phyloP scores from a whole-genome alignment of 2,329 filamentous ascomycete species.

The Fusarium luffae region DNA sequence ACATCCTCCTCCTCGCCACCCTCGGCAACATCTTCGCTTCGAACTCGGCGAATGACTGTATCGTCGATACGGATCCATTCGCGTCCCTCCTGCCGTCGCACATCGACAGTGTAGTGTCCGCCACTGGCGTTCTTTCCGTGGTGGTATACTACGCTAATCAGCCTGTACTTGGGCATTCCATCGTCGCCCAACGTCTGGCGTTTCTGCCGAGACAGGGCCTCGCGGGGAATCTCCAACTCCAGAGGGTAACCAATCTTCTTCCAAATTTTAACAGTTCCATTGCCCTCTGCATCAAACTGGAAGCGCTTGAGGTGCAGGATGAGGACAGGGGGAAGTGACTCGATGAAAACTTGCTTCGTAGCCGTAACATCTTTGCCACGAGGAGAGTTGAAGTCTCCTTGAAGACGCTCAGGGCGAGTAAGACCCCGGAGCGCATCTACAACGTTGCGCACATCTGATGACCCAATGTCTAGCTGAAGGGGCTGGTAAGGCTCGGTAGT shows the following conservation, averaged over 20 bases:
- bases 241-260: slow-evolving; percentile 97
- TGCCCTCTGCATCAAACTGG: slow-evolving; percentile 86
- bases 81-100: slow-evolving; percentile 90
- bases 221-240: slow-evolving; percentile 91
- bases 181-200: slow-evolving; percentile 70
- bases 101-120: slow-evolving; percentile 98
- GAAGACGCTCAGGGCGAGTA: slow-evolving; percentile 84
- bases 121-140: slow-evolving; percentile 97
- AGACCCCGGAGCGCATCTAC: slow-evolving; percentile 88
- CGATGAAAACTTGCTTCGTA: slow-evolving; percentile 95
- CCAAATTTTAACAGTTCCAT: slow-evolving; percentile 95
- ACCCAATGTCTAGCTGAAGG: slow-evolving; percentile 92
- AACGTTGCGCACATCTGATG: slow-evolving; percentile 87
- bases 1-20: slow-evolving; percentile 81
- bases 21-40: slow-evolving; percentile 89
- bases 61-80: slow-evolving; percentile 98
- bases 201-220: slow-evolving; percentile 83
- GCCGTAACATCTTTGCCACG: slow-evolving; percentile 81
- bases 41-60: slow-evolving; percentile 85
- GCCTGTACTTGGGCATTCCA: slow-evolving; percentile 83
- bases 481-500: slow-evolving; percentile 95
- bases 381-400: slow-evolving; percentile 84
- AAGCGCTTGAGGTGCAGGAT: slow-evolving; percentile 98
- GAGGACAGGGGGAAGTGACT: slow-evolving; percentile 88
- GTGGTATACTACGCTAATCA: slow-evolving; percentile 94